These are phyloP conservation scores for Silene uniflora DNA, from an alignment of 148 eudicot genomes.

Conservation along the genomic window DNA sequence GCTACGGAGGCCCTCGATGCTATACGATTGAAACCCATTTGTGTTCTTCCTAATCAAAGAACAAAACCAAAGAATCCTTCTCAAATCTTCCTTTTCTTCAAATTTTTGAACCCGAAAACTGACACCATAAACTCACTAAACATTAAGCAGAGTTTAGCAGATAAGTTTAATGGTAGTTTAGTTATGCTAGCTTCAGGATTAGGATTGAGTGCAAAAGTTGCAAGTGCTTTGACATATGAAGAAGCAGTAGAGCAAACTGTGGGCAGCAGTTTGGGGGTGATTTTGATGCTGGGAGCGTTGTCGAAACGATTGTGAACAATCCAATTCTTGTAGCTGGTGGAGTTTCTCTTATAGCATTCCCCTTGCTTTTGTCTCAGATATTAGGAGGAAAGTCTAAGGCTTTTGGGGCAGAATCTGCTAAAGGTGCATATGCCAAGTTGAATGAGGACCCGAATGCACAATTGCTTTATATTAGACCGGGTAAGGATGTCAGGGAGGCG, in stretches of 20 bases:
- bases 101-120: constrained; percentile 24
- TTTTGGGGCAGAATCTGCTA: constrained; percentile 82
- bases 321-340: constrained; percentile 68
- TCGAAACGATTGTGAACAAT: constrained; percentile 51
- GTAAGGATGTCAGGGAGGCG: constrained; percentile 46
- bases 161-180: constrained; percentile 44
- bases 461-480: constrained; percentile 77
- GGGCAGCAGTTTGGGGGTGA: constrained; percentile 38
- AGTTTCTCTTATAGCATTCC: constrained; percentile 57
- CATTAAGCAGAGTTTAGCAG: constrained; percentile 27
- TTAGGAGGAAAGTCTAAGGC: constrained; percentile 56
- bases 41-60: constrained; percentile 61
- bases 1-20: constrained; percentile 85
- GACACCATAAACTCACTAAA: constrained; percentile 33
- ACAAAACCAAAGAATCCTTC: constrained; percentile 52
- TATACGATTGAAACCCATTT: constrained; percentile 60
- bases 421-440: constrained; percentile 68
- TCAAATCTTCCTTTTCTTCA: constrained; percentile 31
- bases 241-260: constrained; percentile 71
- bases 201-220: constrained; percentile 44
- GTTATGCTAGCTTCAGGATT: constrained; percentile 54
- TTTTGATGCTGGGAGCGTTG: constrained; percentile 50
- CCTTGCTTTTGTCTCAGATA: constrained; percentile 62
- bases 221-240: constrained; percentile 74
- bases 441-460: constrained; percentile 60